A percentile compares a stretch with the other conserved stretches of the same genome.
Evolutionary conservation across 2,329 filamentous ascomycete species (phyloP).

Genomic region (Colletotrichum sp.): DNA sequence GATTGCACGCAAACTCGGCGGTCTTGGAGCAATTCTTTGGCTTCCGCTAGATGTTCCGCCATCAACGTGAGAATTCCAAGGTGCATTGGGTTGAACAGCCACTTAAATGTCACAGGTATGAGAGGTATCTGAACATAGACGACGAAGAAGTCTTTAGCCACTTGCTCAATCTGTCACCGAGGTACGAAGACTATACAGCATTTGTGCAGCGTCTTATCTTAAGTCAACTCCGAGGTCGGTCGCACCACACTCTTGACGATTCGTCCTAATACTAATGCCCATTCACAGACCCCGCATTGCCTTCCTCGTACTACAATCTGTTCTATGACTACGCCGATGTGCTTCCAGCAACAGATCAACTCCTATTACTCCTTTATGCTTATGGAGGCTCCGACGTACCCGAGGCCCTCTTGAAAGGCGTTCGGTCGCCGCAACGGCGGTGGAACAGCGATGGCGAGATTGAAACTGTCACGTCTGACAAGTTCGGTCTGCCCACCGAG

Average conservation of each 20-base stretch:
- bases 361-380: constrained; percentile 27
- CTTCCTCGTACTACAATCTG: constrained; percentile 27
- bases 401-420: constrained; percentile 24
- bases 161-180: constrained; percentile 23
- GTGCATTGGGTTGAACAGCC: neutral
- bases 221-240: neutral
- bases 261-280: fast-evolving
- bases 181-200: constrained; percentile 15
- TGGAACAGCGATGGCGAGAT: constrained; percentile 32
- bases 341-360: constrained; percentile 26
- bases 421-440: constrained; percentile 23
- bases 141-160: constrained; percentile 35
- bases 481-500: constrained; percentile 27
- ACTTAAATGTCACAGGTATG: constrained; percentile 27
- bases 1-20: constrained; percentile 32
- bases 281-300: neutral
- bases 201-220: constrained; percentile 29
- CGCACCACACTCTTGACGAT: fast-evolving
- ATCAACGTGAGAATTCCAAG: constrained; percentile 32
- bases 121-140: constrained; percentile 38
- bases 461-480: constrained; percentile 20
- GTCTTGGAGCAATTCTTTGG: constrained; percentile 35
- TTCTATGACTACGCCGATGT: constrained; percentile 29
- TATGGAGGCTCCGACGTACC: constrained; percentile 26
- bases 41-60: constrained; percentile 34